Conservation (phyloP, 495 filamentous ascomycete genomes). For the Trichocladium uniseriatum region DNA sequence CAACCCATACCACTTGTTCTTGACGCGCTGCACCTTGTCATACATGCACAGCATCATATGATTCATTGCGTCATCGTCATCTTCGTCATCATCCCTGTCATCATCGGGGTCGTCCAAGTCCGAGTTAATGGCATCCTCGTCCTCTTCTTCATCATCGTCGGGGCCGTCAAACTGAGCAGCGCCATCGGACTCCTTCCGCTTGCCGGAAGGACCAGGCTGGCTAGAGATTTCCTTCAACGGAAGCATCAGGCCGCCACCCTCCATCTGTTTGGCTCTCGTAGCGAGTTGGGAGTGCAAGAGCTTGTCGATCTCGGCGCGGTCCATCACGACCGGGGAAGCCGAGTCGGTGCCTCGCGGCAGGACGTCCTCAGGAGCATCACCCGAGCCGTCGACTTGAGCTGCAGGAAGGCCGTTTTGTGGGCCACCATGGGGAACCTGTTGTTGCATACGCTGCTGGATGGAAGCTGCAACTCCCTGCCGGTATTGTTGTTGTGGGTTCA, state of each 20-base stretch:
- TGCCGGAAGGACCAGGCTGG: slow-evolving; percentile 20
- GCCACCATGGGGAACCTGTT: slow-evolving; percentile 28
- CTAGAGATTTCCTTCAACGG: slow-evolving; percentile 45
- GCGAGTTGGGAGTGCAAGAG: slow-evolving; percentile 58
- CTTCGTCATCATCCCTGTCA: slow-evolving; percentile 62
- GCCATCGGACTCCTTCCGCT: slow-evolving; percentile 18
- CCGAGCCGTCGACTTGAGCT: slow-evolving; percentile 44
- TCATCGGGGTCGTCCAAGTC: slow-evolving; percentile 95
- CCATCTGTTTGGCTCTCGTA: slow-evolving; percentile 56
- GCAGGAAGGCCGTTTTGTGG: slow-evolving; percentile 33
- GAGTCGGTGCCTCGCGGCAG: slow-evolving; percentile 29
- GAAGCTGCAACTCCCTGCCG: slow-evolving; percentile 13
- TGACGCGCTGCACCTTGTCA: slow-evolving; percentile 97
- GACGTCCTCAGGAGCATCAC: slow-evolving; percentile 36
- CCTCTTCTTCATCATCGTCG: slow-evolving; percentile 57
- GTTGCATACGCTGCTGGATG: slow-evolving; percentile 34
- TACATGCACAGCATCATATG: slow-evolving; percentile 98
- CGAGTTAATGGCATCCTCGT: slow-evolving; percentile 97
- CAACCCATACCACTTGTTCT: slow-evolving; percentile 83
- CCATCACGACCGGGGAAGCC: slow-evolving; percentile 36
- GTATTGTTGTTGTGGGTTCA: slow-evolving; percentile 31
- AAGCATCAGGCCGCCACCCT: slow-evolving; percentile 75
- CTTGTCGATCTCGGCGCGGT: slow-evolving; percentile 48
- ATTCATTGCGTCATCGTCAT: slow-evolving; percentile 64
- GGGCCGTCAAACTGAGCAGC: slow-evolving; percentile 57